Conservation (phyloP, 2,329 filamentous ascomycete genomes). For the Rugonectria rugulosa region DNA sequence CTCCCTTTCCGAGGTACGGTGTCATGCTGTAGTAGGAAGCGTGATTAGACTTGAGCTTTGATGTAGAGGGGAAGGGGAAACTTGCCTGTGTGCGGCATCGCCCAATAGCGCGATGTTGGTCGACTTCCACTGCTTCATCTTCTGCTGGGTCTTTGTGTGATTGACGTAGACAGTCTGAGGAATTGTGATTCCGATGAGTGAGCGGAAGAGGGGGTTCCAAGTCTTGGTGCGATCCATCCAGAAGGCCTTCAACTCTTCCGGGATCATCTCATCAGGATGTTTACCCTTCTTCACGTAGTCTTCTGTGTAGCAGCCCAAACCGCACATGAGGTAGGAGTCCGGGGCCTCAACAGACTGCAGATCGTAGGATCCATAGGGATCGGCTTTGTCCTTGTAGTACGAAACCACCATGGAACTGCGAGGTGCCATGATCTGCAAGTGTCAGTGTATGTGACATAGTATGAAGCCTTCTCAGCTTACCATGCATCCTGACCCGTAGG, state of each 20-base stretch:
- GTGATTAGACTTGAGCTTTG: not conserved
- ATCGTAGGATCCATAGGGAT: constrained; percentile 6
- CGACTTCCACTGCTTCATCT: constrained; percentile 9
- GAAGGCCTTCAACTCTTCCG: constrained; percentile 1
- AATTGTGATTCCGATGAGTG: not conserved
- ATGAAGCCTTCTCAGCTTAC: constrained; percentile 2
- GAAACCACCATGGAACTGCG: constrained; percentile 11
- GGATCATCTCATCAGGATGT: constrained; percentile 6
- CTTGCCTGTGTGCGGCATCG: constrained; percentile 11
- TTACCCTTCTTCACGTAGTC: constrained; percentile 4
- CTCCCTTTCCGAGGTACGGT: constrained; percentile 8
- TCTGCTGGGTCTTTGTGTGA: constrained; percentile 9
- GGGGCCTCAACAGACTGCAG: not conserved
- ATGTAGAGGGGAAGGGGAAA: not conserved
- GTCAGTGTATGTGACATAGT: too few relatives aligned
- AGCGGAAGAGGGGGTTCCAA: constrained; percentile 9
- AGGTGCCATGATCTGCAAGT: constrained; percentile 3
- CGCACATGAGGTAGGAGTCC: constrained; percentile 11
- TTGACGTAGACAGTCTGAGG: constrained; percentile 4
- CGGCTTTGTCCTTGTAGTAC: constrained; percentile 7
- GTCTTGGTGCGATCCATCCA: constrained; percentile 7
- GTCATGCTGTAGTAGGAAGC: constrained; percentile 1
- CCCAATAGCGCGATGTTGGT: not conserved
- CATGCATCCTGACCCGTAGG: constrained; percentile 10
- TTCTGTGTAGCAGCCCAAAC: constrained; percentile 5